phyloP scores from a whole-genome alignment of 129 eudicot genomes.

The Apium graveolens region DNA sequence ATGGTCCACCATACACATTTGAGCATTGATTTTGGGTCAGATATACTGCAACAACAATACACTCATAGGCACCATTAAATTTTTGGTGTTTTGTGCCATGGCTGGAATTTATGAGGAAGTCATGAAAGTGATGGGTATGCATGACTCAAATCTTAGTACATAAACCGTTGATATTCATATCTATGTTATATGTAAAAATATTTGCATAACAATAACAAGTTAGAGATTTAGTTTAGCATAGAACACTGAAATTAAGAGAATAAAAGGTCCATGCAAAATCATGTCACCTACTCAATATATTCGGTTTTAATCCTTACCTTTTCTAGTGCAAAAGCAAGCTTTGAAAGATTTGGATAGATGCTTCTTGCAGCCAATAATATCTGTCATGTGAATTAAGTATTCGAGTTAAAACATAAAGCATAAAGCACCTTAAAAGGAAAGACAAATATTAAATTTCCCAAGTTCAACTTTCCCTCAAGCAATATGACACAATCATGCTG shows the following conservation, averaged over 20 bases:
- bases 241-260: background rate
- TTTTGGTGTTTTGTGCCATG: too few species aligned
- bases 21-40: background rate
- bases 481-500: background rate
- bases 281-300: background rate
- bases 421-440: background rate
- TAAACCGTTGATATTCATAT: background rate
- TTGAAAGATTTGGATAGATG: slow-evolving; percentile 76
- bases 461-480: background rate
- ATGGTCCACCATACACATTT: background rate
- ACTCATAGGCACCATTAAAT: background rate
- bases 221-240: background rate
- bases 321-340: slow-evolving; percentile 86
- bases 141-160: background rate
- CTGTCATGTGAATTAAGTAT: slow-evolving; percentile 26
- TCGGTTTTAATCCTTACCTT: slow-evolving; percentile 40
- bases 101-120: background rate
- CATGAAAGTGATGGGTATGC: background rate
- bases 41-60: background rate
- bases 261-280: background rate
- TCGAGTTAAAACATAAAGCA: background rate
- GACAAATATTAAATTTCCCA: background rate
- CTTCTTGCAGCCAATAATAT: slow-evolving; percentile 60
- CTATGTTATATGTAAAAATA: background rate
- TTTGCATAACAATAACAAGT: background rate